phyloP scores from a whole-genome alignment of 2,329 filamentous ascomycete species.

The Nothopassalora personata region DNA sequence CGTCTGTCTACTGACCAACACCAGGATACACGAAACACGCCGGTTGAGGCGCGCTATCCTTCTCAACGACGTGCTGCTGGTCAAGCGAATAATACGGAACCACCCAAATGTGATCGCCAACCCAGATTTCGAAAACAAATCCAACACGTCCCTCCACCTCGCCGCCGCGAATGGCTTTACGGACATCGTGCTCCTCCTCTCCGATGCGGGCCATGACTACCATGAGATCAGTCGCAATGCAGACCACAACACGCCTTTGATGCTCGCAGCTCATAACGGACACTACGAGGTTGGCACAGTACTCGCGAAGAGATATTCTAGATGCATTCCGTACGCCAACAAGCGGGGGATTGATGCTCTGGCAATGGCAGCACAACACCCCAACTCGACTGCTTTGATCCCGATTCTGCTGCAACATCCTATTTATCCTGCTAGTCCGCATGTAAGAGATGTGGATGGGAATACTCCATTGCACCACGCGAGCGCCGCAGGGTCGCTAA shows the following conservation, averaged over 20 bases:
- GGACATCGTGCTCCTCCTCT: conserved; percentile 62
- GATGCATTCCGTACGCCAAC: conserved; percentile 61
- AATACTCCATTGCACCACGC: conserved; percentile 87
- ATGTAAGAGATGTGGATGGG: conserved; percentile 57
- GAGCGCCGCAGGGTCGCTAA: conserved; percentile 71
- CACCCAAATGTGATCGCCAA: conserved; percentile 70
- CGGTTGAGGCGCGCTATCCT: conserved; percentile 78
- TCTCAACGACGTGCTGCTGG: conserved; percentile 66
- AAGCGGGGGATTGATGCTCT: conserved; percentile 65
- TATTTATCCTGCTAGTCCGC: conserved; percentile 30
- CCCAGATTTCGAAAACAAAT: conserved; percentile 68
- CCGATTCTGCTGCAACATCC: conserved; percentile 36
- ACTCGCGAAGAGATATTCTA: conserved; percentile 60
- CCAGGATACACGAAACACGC: conserved; percentile 69
- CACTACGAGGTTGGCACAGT: conserved; percentile 70
- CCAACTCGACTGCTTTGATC: conserved; percentile 37
- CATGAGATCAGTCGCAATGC: conserved; percentile 71
- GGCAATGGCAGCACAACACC: conserved; percentile 30
- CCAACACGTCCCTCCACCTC: conserved; percentile 79
- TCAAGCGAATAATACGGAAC: conserved; percentile 68
- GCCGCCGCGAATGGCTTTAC: conserved; percentile 68
- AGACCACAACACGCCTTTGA: conserved; percentile 72
- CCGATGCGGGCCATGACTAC: conserved; percentile 70
- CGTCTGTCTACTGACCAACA: background rate
- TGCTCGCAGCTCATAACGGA: conserved; percentile 66